Percentiles rank a stretch among this genome's conserved stretches.
Conservation (phyloP, 345 rosid species). For the Brassica rapa region DNA sequence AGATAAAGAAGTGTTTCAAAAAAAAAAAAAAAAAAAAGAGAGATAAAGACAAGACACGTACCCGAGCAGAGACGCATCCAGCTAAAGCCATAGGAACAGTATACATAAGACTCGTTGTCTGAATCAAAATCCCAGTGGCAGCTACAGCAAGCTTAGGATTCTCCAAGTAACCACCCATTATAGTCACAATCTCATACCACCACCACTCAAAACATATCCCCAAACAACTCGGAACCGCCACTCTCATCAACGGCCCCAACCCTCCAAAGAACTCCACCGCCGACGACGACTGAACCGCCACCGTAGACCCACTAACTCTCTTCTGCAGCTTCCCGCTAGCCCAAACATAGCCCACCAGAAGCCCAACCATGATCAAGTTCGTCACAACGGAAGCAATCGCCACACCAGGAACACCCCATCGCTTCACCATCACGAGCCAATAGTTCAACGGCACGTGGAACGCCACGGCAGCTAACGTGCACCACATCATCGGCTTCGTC, state of each 20-base stretch:
- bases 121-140: slow-evolving; percentile 90
- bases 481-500: slow-evolving; percentile 97
- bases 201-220: slow-evolving; percentile 99
- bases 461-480: slow-evolving; percentile 69
- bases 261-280: slow-evolving; percentile 56
- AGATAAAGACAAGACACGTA: slow-evolving; percentile 36
- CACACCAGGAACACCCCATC: slow-evolving; percentile 86
- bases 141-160: slow-evolving; percentile 86
- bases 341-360: slow-evolving; percentile 84
- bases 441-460: slow-evolving; percentile 91
- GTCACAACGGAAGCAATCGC: slow-evolving; percentile 92
- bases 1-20: too few relatives aligned
- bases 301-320: slow-evolving; percentile 43
- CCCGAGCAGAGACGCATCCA: slow-evolving; percentile 98
- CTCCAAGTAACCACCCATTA: slow-evolving; percentile 87
- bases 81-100: slow-evolving; percentile 98
- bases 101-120: slow-evolving; percentile 98
- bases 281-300: slow-evolving; percentile 38
- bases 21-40: too few relatives aligned
- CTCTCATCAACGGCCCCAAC: slow-evolving; percentile 65
- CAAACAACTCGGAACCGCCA: slow-evolving; percentile 93
- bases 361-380: slow-evolving; percentile 75
- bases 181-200: slow-evolving; percentile 97
- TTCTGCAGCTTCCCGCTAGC: slow-evolving; percentile 57
- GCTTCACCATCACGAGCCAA: slow-evolving; percentile 53